Evolutionary conservation across 2,329 filamentous ascomycete species (phyloP), one percentile per base, ranked within the genome.

Genomic region (Fusarium lateritium): DNA sequence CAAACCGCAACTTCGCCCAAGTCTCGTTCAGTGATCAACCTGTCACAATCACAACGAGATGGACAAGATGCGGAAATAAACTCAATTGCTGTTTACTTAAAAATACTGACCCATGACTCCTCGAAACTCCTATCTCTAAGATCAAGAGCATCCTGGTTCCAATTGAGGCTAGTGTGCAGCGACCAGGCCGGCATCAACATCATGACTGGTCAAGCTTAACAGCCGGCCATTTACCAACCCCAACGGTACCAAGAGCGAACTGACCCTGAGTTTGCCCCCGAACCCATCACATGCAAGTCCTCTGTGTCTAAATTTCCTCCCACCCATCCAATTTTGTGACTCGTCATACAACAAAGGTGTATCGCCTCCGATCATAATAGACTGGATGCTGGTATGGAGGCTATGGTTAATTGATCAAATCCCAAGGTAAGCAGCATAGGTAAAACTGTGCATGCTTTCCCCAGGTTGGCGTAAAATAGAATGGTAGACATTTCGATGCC

Each of bases 401-500:
- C 63, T 74, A 70, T 46, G 54, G 71, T 74, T 73, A 74, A 74
- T 74, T 66, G 68, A 58, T 68, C 62, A 63, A 62, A 45, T 44
- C 47, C 55, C 31, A 31, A 50, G 47, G 51, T 34, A 67, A 61
- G 51, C 22, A 59, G 46, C 54, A 59, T 36, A 57, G 52, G 43
- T 57, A 14, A 17, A 33, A 38, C 43, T 45, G 38, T 47, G 54
- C 31, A 42, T 56, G 36, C 51, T 47, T 31, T 28, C 31, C 47
- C 50, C 40, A 19, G 31, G 52, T 28, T 47, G 56, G 62, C 53
- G 56, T 36, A 40, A 47, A 65, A 51, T 61, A 68, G 56, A 56
- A 58, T 56, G 43, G 38, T 59, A 65, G 58, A 47, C 43, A 67
- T 52, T 50, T 61, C 50, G 55, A 56, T 50, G 56, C 65, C 56